Evolutionary conservation across 345 rosid species (phyloP).

Genomic region (Bruguiera parviflora): DNA sequence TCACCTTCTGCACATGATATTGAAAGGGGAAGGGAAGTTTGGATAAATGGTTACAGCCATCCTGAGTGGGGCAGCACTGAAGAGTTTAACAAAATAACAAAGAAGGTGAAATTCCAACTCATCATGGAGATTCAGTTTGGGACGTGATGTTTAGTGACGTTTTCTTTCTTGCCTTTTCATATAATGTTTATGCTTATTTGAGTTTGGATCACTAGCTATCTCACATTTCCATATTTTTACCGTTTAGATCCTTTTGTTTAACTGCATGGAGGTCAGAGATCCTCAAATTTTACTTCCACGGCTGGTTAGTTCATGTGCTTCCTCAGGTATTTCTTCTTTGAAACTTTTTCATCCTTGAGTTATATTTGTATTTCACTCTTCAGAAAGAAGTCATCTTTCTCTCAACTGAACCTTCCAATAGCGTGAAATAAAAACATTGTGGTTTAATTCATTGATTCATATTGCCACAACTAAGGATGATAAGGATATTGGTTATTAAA

Average conservation of each 20-base stretch:
- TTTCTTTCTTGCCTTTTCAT: background rate
- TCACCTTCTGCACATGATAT: slow-evolving; percentile 18
- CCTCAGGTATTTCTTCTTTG: slow-evolving; percentile 50
- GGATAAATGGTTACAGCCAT: slow-evolving; percentile 39
- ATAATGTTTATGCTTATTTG: background rate
- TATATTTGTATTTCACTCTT: background rate
- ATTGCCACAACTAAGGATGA: too few species aligned
- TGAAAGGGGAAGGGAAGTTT: slow-evolving; percentile 20
- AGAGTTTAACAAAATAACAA: slow-evolving; percentile 39
- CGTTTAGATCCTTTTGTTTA: slow-evolving; percentile 66
- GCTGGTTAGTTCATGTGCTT: slow-evolving; percentile 62
- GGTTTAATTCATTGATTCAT: too few species aligned
- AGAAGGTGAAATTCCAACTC: slow-evolving; percentile 47
- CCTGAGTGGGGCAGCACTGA: slow-evolving; percentile 20
- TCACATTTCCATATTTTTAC: background rate
- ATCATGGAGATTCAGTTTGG: background rate
- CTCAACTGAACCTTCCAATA: background rate
- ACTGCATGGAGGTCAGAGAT: slow-evolving; percentile 88
- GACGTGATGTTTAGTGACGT: background rate
- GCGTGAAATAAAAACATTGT: too few species aligned
- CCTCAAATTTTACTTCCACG: slow-evolving; percentile 70
- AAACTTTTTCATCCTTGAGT: background rate
- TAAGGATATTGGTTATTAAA: too few species aligned
- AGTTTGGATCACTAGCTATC: slow-evolving; percentile 7
- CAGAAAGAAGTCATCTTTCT: background rate